These are phyloP conservation scores for Colletotrichum liriopes DNA, from an alignment of 2,329 filamentous ascomycete species.

Conservation along the genomic window DNA sequence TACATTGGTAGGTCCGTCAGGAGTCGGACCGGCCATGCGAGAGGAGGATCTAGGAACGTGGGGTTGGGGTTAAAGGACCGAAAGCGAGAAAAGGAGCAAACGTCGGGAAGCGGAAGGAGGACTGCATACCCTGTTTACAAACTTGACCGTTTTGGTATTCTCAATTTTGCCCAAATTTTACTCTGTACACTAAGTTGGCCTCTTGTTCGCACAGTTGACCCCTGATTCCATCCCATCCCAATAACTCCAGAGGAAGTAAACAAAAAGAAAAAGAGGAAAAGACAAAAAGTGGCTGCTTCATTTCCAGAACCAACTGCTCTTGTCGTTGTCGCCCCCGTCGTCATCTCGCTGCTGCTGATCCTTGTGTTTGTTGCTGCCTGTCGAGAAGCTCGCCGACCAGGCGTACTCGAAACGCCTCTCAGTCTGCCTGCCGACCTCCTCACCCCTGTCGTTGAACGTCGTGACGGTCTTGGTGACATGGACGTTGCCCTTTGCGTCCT, in stretches of 20 bases:
- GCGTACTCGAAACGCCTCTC: conserved; percentile 39
- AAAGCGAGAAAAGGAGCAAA: not conserved
- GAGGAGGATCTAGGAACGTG: not conserved
- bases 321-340: conserved; percentile 20
- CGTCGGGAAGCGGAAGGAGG: not conserved
- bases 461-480: conserved; percentile 39
- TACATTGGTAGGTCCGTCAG: not conserved
- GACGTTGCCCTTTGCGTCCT: conserved; percentile 41
- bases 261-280: not conserved
- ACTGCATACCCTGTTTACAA: conserved; percentile 9
- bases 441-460: conserved; percentile 41
- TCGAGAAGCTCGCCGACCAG: conserved; percentile 40
- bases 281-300: conserved; percentile 13
- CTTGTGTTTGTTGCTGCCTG: conserved; percentile 14
- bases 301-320: conserved; percentile 42
- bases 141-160: not conserved
- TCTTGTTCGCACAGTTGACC: conserved; percentile 10
- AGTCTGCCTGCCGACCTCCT: conserved; percentile 41
- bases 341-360: conserved; percentile 16
- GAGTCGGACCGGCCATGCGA: not conserved
- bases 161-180: conserved; percentile 8
- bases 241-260: not conserved
- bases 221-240: conserved; percentile 9
- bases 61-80: not conserved
- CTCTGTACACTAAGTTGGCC: conserved; percentile 3